Evolutionary conservation across 140 eudicot genomes (phyloP).

Genomic region (Cichorium intybus): DNA sequence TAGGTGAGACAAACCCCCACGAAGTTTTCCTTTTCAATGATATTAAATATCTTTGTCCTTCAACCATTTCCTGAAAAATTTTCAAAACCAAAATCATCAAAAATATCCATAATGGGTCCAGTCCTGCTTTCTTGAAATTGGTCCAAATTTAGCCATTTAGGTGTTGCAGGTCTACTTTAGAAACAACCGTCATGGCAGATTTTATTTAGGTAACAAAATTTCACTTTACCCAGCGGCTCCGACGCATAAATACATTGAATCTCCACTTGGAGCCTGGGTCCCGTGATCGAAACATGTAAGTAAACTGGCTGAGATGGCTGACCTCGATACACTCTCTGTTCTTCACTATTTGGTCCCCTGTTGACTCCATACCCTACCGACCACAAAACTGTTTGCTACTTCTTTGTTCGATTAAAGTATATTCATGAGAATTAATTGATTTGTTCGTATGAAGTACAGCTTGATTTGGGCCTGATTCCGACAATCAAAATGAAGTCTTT

Average conservation of each 20-base stretch:
- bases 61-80: too few relatives aligned
- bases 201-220: too few relatives aligned
- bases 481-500: constrained; percentile 28
- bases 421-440: not conserved
- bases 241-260: not conserved
- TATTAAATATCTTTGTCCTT: too few relatives aligned
- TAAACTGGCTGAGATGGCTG: not conserved
- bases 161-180: too few relatives aligned
- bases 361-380: not conserved
- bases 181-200: too few relatives aligned
- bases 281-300: not conserved
- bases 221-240: too few relatives aligned
- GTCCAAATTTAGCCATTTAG: too few relatives aligned
- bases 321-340: not conserved
- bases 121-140: too few relatives aligned
- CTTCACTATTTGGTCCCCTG: not conserved
- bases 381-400: not conserved
- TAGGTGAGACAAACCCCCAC: too few relatives aligned
- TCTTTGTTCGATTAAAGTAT: not conserved
- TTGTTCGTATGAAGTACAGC: constrained; percentile 5
- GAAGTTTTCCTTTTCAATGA: too few relatives aligned
- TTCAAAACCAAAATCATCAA: too few relatives aligned
- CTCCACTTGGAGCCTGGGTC: not conserved
- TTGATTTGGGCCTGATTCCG: constrained; percentile 22
- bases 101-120: too few relatives aligned